Evolutionary conservation across 257 asterid species (phyloP).

Genomic region (Solanum paucissectum): DNA sequence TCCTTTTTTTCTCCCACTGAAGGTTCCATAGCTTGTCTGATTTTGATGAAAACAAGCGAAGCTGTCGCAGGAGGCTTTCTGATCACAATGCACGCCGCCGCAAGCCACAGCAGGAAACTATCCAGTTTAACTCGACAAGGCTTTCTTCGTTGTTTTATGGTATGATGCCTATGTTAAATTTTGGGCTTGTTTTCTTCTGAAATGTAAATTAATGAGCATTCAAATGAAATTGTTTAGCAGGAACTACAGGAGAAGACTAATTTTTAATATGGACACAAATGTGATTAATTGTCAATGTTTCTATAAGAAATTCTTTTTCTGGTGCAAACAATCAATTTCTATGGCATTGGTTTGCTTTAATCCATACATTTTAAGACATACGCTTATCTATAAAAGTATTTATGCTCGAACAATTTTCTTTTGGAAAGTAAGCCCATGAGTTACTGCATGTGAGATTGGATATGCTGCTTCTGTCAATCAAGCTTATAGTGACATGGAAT

Average conservation of each 20-base stretch:
- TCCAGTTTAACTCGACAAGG: slow-evolving; percentile 47
- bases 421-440: background rate
- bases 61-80: slow-evolving; percentile 80
- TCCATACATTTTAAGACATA: background rate
- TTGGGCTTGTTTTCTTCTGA: background rate
- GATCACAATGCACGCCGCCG: slow-evolving; percentile 97
- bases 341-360: background rate
- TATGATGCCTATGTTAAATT: slow-evolving; percentile 7
- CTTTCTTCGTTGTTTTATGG: slow-evolving; percentile 54
- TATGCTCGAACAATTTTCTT: background rate
- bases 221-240: background rate
- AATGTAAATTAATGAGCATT: background rate
- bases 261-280: background rate
- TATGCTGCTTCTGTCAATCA: background rate
- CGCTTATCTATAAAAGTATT: background rate
- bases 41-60: slow-evolving; percentile 82
- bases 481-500: background rate
- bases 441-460: background rate
- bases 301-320: background rate
- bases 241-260: background rate
- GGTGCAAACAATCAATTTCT: background rate
- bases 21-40: slow-evolving; percentile 88
- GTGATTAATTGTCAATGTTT: background rate
- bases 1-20: background rate
- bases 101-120: slow-evolving; percentile 66